Base-by-base conservation (phyloP, 371 early-diverging fungal species). In the Rhizopus microsporus region DNA sequence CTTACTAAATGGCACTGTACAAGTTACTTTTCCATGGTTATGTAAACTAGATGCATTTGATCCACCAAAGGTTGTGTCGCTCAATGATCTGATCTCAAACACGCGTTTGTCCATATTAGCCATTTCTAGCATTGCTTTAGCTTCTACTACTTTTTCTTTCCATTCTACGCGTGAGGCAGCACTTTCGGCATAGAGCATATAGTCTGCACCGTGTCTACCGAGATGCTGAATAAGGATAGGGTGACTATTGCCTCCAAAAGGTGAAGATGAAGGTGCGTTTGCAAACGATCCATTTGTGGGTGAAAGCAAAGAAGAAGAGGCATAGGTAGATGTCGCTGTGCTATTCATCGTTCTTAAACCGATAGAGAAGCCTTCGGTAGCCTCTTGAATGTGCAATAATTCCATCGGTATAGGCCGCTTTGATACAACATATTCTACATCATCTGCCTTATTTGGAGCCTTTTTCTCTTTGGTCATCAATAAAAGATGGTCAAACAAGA, bases 401-500 rank as follows among this genome's bases (percentile, higher is more conserved):
- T 78, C 78, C 57, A 88, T 56, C 1, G 87, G 89, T 12, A 88
- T 85, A 15, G 87, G 88, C 8, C 69, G 62, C 61, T 83, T 84
- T 52, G 79, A 87, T 3, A 92, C 68, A 33, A 78, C 74, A 67
- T 80, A 87, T 44, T 77, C 75, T 6, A 78, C 74, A 42, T 83
- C 79, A 13, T 78, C 77, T 23, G 69, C 75, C 38, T 78, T 83
- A 5, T 53, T 59, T 2, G 54, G 6, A 2, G 57, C 43, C 7
- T 72, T 75, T 60, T 74, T 79, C 33, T 67, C 72, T 63, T 88
- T 88, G 38, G 93, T 86, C 76, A 96, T 74, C 6, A 97, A 67
- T 15, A 96, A 71, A 44, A 83, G 63, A 72, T 97, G 93, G 66
- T 97, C 97, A 54, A 96, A 91, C 39, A 96, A 67, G 65, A 93